Conservation (phyloP, 1,139 yeast genomes). For the Pichia sp. region DNA sequence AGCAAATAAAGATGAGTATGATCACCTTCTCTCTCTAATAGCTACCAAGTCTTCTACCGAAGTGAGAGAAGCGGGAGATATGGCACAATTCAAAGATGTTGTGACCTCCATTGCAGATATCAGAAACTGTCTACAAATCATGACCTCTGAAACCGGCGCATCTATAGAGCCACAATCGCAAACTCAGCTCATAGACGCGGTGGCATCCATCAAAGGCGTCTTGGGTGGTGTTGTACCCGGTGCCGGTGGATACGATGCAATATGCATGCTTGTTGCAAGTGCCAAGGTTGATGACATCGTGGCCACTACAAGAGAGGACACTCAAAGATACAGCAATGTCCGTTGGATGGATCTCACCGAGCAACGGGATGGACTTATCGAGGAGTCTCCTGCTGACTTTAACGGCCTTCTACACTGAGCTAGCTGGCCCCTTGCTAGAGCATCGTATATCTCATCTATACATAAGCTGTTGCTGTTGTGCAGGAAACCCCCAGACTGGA, state of each 20-base stretch:
- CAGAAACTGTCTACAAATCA: conserved; percentile 45
- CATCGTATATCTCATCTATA: too few species aligned
- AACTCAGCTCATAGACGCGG: conserved; percentile 60
- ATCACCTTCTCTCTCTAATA: neutral
- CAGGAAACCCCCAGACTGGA: too few species aligned
- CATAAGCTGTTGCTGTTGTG: too few species aligned
- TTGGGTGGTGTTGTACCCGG: conserved; percentile 96
- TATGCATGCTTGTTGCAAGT: conserved; percentile 59
- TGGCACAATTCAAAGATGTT: conserved; percentile 18
- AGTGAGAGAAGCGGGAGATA: neutral
- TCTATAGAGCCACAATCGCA: conserved; percentile 84
- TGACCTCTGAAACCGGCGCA: conserved; percentile 67
- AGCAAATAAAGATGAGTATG: neutral
- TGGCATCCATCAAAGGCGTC: conserved; percentile 58
- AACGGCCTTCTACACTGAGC: conserved; percentile 24
- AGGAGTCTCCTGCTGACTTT: conserved; percentile 31
- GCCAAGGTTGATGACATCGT: conserved; percentile 35
- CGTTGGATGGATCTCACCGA: conserved; percentile 61
- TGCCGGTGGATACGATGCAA: conserved; percentile 96
- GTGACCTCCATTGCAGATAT: conserved; percentile 39
- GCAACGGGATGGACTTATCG: conserved; percentile 46
- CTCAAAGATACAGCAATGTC: conserved; percentile 34
- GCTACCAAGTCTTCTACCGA: neutral
- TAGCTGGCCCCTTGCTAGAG: too few species aligned
- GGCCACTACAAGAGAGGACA: conserved; percentile 26